These are phyloP conservation scores for Ophiostoma ulmi DNA, from an alignment of 2,329 filamentous ascomycete species.

Conservation along the genomic window DNA sequence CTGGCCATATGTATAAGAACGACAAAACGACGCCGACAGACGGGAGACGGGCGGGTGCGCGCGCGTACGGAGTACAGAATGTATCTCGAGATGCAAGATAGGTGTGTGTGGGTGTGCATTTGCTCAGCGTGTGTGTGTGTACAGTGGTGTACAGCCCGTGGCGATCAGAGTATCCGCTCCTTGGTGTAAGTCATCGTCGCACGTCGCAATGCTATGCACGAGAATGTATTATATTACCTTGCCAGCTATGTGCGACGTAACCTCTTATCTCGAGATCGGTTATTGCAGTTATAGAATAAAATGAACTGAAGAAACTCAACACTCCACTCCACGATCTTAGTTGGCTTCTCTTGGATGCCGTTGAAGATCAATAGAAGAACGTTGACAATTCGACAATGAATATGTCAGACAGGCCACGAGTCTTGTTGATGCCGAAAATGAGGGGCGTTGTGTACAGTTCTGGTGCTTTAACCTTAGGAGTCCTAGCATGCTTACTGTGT, in stretches of 20 bases:
- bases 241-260: neutral
- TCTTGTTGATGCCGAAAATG: neutral
- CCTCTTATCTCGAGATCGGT: neutral
- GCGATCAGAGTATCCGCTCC: slow-evolving; percentile 10
- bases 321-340: neutral
- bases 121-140: slow-evolving; percentile 7
- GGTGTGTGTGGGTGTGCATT: neutral
- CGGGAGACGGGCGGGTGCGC: slow-evolving; percentile 13
- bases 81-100: neutral
- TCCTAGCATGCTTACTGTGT: neutral
- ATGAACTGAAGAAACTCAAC: neutral
- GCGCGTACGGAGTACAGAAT: slow-evolving; percentile 7
- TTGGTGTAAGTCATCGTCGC: slow-evolving; percentile 10
- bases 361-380: neutral
- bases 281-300: neutral
- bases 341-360: neutral
- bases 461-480: neutral
- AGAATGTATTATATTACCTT: slow-evolving; percentile 1
- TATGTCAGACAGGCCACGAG: neutral
- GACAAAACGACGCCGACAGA: slow-evolving; percentile 11
- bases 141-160: slow-evolving; percentile 1
- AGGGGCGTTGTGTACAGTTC: neutral
- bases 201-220: slow-evolving; percentile 12
- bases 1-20: slow-evolving; percentile 9
- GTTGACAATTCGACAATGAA: neutral